A percentile compares a stretch with the other conserved stretches of the same genome.
Conservation (phyloP, 176 grass and related monocot species). For the Cenchrus purpureus region DNA sequence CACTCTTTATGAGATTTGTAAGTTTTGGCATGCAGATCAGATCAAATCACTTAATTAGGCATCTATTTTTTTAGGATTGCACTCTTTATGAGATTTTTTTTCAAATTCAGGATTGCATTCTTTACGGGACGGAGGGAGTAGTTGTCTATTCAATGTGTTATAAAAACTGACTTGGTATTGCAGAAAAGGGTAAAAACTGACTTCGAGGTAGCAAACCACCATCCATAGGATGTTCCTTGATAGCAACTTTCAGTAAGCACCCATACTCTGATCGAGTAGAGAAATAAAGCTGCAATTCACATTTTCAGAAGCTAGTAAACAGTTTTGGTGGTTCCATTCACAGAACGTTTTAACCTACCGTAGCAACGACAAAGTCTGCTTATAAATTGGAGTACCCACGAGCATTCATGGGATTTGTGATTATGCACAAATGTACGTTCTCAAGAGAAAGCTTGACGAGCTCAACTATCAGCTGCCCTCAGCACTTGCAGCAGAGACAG, state of each 20-base stretch:
- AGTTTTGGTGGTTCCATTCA: neutral
- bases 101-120: no score
- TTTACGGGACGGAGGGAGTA: no score
- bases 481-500: conserved; percentile 52
- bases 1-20: no score
- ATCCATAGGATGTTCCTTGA: neutral
- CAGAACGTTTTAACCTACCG: neutral
- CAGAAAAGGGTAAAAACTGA: no score
- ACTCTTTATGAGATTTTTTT: no score
- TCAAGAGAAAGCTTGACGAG: neutral
- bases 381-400: conserved; percentile 14
- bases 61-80: no score
- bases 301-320: neutral
- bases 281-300: neutral
- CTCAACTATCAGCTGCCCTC: conserved; percentile 54
- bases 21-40: no score
- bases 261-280: neutral
- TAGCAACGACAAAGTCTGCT: neutral
- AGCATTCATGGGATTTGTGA: neutral
- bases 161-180: no score
- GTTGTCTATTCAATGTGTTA: no score
- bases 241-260: neutral
- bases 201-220: no score
- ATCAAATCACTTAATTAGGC: no score
- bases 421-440: conserved; percentile 43